Evolutionary conservation across 139 green algal species (phyloP).

Genomic region (Tetraselmis chui): DNA sequence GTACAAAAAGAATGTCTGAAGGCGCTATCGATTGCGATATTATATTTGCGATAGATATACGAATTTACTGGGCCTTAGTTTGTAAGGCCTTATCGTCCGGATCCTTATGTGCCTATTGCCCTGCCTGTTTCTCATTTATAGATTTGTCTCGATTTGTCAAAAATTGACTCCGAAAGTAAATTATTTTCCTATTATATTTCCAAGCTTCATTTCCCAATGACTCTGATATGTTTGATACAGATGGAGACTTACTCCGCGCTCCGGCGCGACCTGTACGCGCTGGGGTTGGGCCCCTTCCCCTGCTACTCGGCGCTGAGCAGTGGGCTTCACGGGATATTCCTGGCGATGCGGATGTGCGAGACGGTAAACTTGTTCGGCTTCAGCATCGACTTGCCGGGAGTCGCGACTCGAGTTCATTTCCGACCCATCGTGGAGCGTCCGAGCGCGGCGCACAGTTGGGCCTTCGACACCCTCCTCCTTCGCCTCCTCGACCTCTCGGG

Average conservation of each 20-base stretch:
- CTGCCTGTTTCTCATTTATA: too few species aligned
- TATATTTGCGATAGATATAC: too few species aligned
- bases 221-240: neutral
- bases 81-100: too few species aligned
- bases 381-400: neutral
- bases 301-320: neutral
- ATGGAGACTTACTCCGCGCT: neutral
- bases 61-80: too few species aligned
- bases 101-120: too few species aligned
- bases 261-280: neutral
- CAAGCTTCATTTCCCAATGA: neutral
- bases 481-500: neutral
- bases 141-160: too few species aligned
- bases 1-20: too few species aligned
- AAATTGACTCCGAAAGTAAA: too few species aligned
- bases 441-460: constrained; percentile 1
- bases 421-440: neutral
- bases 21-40: too few species aligned
- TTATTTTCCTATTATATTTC: too few species aligned
- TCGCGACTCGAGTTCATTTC: neutral
- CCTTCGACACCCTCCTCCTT: neutral
- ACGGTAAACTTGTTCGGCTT: neutral
- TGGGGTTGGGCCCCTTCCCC: neutral
- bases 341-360: neutral
- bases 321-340: neutral